Evolutionary conservation across 2,329 filamentous ascomycete species (phyloP), one percentile per base, ranked within the genome.

Genomic region (Aspergillus pseudonomiae): DNA sequence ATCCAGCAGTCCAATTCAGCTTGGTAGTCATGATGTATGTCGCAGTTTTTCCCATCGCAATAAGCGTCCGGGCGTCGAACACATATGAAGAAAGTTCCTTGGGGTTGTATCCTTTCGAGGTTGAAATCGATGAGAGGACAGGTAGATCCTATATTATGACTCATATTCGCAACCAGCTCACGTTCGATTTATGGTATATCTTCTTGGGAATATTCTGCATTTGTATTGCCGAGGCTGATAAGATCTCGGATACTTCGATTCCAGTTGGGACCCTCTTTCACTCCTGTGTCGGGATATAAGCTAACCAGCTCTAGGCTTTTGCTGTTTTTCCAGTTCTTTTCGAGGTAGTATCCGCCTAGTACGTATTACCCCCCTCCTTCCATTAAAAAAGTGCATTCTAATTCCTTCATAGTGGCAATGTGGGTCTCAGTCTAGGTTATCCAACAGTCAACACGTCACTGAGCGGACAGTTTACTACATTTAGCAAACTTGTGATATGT

Each of bases 21-120:
- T 81, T 88, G 59, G 76, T 88, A 0, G 89, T 97, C 75, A 98
- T 97, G 94, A 98, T 98, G 94, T 98, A 98, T 78, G 96, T 98
- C 67, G 95, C 93, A 57, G 91, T 96, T 61, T 96, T 96, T 68
- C 94, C 94, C 3, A 96, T 97, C 69, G 94, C 94, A 73, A 97
- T 98, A 70, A 94, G 91, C 10, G 90, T 97, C 66, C 91, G 94
- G 57, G 81, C 59, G 78, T 82, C 88, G 34, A 91, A 91, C 71
- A 85, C 88, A 6, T 91, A 91, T 70, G 89, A 91, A 70, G 88
- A 91, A 68, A 81, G 85, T 2, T 86, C 85, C 0, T 78, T 91
- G 0, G 88, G 88, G 0, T 77, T 87, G 21, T 88, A 85, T 69
- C 75, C 78, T 12, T 71, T 77, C 21, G 74, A 79, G 4, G 32